Evolutionary conservation across 805 yeast species (phyloP).

Genomic region (Wickerhamomyces pijperi): DNA sequence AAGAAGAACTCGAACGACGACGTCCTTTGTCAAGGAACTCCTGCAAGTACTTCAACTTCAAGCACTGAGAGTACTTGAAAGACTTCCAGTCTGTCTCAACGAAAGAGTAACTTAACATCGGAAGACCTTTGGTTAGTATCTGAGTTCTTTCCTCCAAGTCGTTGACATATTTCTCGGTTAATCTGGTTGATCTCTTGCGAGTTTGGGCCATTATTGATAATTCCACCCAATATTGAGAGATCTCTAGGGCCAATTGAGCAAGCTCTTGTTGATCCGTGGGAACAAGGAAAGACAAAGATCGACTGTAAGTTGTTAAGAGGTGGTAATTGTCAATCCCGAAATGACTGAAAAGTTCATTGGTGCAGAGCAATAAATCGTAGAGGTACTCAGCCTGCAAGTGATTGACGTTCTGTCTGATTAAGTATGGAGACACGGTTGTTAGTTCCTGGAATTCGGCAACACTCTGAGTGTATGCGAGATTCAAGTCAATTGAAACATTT

Average conservation of each 20-base stretch:
- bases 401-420: conserved; percentile 3
- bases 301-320: conserved; percentile 1
- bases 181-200: no score
- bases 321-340: not conserved
- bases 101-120: no score
- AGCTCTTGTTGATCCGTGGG: not conserved
- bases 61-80: no score
- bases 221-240: not conserved
- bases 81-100: no score
- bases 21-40: no score
- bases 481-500: not conserved
- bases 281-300: not conserved
- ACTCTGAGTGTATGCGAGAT: conserved; percentile 1
- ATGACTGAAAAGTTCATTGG: conserved; percentile 1
- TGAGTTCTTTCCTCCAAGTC: no score
- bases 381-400: conserved; percentile 1
- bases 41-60: no score
- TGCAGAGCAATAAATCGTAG: not conserved
- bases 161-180: no score
- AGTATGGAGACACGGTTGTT: not conserved
- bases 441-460: conserved; percentile 1
- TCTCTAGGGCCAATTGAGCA: not conserved
- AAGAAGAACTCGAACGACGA: no score
- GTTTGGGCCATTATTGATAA: no score
- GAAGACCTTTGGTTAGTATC: no score